Conservation (phyloP, 176 grass and related monocot genomes). For the Hsuehochloa calcarea region DNA sequence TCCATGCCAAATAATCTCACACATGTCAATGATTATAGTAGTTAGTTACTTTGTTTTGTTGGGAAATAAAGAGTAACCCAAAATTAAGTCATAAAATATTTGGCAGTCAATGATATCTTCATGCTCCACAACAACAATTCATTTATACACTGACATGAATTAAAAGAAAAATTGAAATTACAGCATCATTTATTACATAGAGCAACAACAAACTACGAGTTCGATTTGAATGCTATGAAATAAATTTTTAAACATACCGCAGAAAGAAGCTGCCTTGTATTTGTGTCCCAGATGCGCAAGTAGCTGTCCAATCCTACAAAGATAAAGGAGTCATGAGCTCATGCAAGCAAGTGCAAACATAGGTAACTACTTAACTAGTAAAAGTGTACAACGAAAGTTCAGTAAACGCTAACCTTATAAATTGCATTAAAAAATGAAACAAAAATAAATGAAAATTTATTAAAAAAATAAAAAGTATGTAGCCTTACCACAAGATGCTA, state of each 20-base stretch:
- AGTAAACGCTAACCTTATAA: background rate
- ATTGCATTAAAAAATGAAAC: background rate
- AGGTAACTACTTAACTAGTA: background rate
- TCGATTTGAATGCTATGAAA: background rate
- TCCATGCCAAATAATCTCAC: background rate
- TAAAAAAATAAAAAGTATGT: background rate
- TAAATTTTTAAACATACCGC: constrained; percentile 45
- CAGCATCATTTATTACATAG: background rate
- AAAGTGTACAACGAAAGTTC: background rate
- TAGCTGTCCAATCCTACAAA: constrained; percentile 81
- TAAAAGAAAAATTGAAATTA: background rate
- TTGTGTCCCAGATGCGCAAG: constrained; percentile 89
- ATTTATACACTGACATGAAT: background rate
- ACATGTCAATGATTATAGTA: background rate
- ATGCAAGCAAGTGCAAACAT: background rate
- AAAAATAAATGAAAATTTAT: constrained; percentile 12
- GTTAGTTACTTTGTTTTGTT: constrained; percentile 13
- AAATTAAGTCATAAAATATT: background rate
- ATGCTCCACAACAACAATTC: background rate
- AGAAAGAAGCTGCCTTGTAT: constrained; percentile 74
- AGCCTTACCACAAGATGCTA: constrained; percentile 89
- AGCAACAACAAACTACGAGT: background rate
- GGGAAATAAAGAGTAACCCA: background rate
- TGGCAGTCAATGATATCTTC: background rate
- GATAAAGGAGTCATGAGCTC: background rate